Evolutionary conservation across 1,139 yeast genomes (phyloP).

Genomic region (Suzukiozyma palmioleophila): DNA sequence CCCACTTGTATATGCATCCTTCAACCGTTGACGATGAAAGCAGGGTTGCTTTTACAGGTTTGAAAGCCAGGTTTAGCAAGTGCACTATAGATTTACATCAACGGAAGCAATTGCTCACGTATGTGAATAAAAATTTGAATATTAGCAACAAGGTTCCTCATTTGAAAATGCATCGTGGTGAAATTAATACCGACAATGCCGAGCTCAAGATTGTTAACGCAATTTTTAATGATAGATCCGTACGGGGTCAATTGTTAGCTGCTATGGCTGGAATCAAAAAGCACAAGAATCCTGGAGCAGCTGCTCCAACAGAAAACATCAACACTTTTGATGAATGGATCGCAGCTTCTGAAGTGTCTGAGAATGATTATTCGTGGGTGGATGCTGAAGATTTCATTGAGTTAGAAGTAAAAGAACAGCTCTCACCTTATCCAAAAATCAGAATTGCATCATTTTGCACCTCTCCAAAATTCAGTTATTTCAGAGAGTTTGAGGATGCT

Average conservation of each 20-base stretch:
- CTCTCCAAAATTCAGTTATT: conserved; percentile 74
- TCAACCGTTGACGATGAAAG: conserved; percentile 42
- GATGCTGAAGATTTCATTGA: conserved; percentile 82
- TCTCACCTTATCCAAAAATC: conserved; percentile 52
- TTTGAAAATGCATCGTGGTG: conserved; percentile 73
- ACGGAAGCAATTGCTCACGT: conserved; percentile 63
- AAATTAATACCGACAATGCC: conserved; percentile 63
- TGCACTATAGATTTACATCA: conserved; percentile 81
- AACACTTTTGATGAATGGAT: conserved; percentile 16
- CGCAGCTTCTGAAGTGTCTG: conserved; percentile 31
- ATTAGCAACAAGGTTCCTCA: conserved; percentile 52
- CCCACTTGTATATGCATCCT: conserved; percentile 66
- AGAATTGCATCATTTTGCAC: conserved; percentile 60
- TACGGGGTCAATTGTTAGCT: conserved; percentile 44
- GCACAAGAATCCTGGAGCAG: not conserved
- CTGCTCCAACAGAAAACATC: conserved; percentile 1
- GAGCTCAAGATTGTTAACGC: conserved; percentile 75
- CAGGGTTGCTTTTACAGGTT: conserved; percentile 64
- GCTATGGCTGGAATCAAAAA: conserved; percentile 26
- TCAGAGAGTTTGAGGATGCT: conserved; percentile 53
- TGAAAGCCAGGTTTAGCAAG: conserved; percentile 64
- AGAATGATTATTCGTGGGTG: conserved; percentile 62
- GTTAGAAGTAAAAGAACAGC: conserved; percentile 49
- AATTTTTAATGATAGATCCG: conserved; percentile 53
- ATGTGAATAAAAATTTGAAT: conserved; percentile 53